These are phyloP conservation scores for Trichosporon inkin DNA, from an alignment of 1,284 basidiomycete species.

Conservation along the genomic window DNA sequence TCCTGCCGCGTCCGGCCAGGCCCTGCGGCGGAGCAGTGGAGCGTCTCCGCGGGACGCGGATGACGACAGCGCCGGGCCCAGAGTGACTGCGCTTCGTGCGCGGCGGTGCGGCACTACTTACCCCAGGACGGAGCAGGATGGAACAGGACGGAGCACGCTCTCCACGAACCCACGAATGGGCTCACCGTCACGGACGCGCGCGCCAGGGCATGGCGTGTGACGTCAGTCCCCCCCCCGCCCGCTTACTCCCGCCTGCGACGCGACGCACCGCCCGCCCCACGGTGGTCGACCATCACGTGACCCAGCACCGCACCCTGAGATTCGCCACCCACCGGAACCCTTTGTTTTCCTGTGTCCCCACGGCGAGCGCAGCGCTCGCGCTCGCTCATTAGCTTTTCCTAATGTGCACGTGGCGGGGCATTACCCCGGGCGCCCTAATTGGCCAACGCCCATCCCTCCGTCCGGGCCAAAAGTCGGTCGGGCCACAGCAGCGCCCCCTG, in stretches of 20 bases:
- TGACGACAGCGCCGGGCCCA: too few relatives aligned
- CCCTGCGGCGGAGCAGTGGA: too few relatives aligned
- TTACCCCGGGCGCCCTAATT: background rate
- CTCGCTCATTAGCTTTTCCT: background rate
- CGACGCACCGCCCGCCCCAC: background rate
- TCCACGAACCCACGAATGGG: too few relatives aligned
- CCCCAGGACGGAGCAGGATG: too few relatives aligned
- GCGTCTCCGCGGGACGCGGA: too few relatives aligned
- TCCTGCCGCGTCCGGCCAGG: too few relatives aligned
- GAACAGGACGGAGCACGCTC: too few relatives aligned
- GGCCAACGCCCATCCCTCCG: too few relatives aligned
- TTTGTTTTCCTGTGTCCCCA: constrained; percentile 1
- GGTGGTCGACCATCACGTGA: background rate
- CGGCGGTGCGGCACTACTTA: too few relatives aligned
- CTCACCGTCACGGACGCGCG: too few relatives aligned
- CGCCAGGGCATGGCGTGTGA: too few relatives aligned
- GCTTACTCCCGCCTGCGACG: background rate
- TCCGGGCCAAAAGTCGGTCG: constrained; percentile 7
- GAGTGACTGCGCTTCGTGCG: too few relatives aligned
- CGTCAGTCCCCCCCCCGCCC: background rate
- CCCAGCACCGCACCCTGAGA: background rate
- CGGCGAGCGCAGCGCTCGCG: background rate
- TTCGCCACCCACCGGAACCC: constrained; percentile 2
- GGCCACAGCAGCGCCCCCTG: background rate
- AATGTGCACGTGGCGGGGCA: background rate